Evolutionary conservation across 1,284 basidiomycete species (phyloP), one percentile per base, ranked within the genome.

Genomic region (Volvariella surrecta): DNA sequence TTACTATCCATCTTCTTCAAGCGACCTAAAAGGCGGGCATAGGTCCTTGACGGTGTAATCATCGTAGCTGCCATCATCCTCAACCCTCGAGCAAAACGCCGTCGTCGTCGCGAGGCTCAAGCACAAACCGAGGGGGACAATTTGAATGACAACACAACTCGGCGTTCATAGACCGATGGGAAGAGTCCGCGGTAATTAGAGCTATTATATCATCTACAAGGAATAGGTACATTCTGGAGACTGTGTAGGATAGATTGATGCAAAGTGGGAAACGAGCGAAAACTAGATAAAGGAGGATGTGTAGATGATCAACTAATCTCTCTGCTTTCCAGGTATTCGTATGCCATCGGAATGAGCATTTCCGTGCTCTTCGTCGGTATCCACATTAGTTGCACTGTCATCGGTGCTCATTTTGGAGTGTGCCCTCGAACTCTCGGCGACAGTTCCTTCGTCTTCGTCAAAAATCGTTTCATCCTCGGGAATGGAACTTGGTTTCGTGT

Each of bases 11-110:
- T n/a, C n/a, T n/a, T n/a, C n/a, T n/a, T n/a, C n/a, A n/a, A n/a
- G n/a, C n/a, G n/a, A n/a, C n/a, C n/a, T n/a, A n/a, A n/a, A n/a
- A n/a, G 31, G n/a, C 20, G 17, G 22, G 7, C 10, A 7, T 20
- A 79, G 69, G 63, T 82, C 1, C 62, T 85, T 44, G 82, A 87
- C 53, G 67, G 64, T 1, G 53, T 74, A 1, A 72, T 88, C 32
- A 54, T 86, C 15, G 35, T 79, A 4, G 67, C 74, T 1, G 79
- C 79, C 0, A 47, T 74, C 17, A 69, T 85, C 28, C 68, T 88
- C 39, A 86, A 87, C 51, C 82, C 82, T 0, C 54, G 60, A 3
- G 66, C 55, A 47, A 62, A 53, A 40, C 59, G 52, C 45, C 52
- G 56, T 40, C 49, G 59, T 35, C 51, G 46, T 32, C 44, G 40